Evolutionary conservation across 208 protist species (phyloP).

Genomic region (Trichomonas gallinae): DNA sequence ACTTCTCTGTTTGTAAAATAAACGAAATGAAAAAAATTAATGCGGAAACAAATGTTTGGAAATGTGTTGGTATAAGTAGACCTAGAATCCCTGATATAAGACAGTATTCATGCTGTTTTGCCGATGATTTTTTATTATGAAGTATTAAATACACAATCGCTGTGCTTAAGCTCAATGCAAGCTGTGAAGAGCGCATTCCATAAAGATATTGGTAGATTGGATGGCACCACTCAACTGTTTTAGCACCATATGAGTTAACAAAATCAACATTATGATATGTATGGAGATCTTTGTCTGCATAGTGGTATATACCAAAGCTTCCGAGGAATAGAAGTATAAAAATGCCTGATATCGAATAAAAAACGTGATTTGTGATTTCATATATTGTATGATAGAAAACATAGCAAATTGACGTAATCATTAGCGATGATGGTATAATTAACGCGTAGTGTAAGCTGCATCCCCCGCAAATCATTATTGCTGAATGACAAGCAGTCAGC

Average conservation of each 20-base stretch:
- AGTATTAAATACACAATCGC: background rate
- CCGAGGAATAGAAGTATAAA: background rate
- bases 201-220: background rate
- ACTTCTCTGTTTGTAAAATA: no score
- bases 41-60: background rate
- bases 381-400: background rate
- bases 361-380: background rate
- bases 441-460: background rate
- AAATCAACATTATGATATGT: background rate
- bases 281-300: background rate
- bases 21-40: background rate
- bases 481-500: background rate
- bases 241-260: background rate
- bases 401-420: background rate
- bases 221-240: background rate
- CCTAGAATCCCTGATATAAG: background rate
- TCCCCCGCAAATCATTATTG: background rate
- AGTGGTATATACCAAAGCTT: background rate
- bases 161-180: background rate
- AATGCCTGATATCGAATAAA: background rate
- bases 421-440: background rate
- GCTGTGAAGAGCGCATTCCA: background rate
- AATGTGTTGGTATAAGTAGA: background rate
- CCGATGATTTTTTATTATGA: background rate
- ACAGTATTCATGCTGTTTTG: background rate